Base-by-base conservation (phyloP, 306 rosid species). In the Pterocarpus santalinus region DNA sequence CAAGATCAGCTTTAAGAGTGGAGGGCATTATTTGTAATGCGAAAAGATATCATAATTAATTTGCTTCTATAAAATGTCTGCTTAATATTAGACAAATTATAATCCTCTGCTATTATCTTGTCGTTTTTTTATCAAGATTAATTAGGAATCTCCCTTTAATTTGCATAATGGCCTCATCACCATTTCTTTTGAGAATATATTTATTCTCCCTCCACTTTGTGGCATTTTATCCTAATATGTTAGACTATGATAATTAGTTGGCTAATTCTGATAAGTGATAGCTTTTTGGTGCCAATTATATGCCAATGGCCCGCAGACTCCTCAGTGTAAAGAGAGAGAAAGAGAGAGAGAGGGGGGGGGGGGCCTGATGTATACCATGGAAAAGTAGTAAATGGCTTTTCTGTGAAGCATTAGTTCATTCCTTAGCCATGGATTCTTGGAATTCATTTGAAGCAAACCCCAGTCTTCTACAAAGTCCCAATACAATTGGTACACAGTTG, bases 391-490 rank as follows among this genome's bases (percentile, higher is more conserved):
- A 80, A 93, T 81, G 89, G 38, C 76, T 87, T 93, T 95, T 88
- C 85, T 86, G 9, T 88, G 91, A 78, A 95, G 96, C 90, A 95
- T 87, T 82, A 95, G 69, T 78, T 95, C 99, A 81, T 95, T 91
- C 90, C 99, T 91, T 82, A 95, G 91, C 99, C 97, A 95, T 56
- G 96, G 98, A 80, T 95, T 95, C 85, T 89, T 95, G 88, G 97
- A 93, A 83, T 93, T 91, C 81, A 81, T 77, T 93, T 95, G 97
- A 16, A 95, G 97, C 90, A 95, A 89, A 86, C 99, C 99, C 99
- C 99, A 95, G 77, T 95, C 99, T 85, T 84, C 90, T 78, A 95
- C 99, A 91, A 90, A 93, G 88, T 95, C 99, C 99, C 99, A 95
- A 68, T 95, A 95, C 89, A 95, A 88, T 89, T 95, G 99, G 88